Conservation (phyloP, 495 filamentous ascomycete species). For the Podospora pseudocomata region DNA sequence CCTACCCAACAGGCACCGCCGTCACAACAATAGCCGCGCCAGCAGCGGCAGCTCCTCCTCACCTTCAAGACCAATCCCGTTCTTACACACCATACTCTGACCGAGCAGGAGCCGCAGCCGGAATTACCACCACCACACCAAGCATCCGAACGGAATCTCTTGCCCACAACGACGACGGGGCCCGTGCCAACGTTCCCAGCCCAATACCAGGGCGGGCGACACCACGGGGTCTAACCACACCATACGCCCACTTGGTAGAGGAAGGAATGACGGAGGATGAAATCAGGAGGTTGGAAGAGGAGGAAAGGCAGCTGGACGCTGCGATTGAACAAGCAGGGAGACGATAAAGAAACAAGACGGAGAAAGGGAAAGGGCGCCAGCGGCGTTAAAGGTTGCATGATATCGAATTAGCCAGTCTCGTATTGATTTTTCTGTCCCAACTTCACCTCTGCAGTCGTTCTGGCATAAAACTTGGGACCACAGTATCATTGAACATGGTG, state of each 20-base stretch:
- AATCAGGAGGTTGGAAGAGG: constrained; percentile 46
- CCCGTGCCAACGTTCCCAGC: constrained; percentile 17
- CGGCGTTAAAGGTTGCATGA: background rate
- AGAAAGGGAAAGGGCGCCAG: background rate
- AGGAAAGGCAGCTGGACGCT: constrained; percentile 46
- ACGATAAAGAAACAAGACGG: constrained; percentile 2
- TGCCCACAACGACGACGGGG: constrained; percentile 9
- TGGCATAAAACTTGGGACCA: background rate
- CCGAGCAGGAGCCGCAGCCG: constrained; percentile 15
- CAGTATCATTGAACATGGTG: background rate
- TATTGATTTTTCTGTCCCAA: background rate
- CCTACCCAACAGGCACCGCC: background rate
- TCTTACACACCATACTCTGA: constrained; percentile 41
- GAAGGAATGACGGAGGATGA: constrained; percentile 51
- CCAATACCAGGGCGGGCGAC: constrained; percentile 25
- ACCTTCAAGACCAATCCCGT: constrained; percentile 15
- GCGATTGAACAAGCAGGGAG: constrained; percentile 44
- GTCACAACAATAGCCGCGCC: constrained; percentile 7
- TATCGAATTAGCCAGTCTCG: background rate
- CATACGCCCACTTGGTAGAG: constrained; percentile 47
- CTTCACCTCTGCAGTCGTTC: background rate
- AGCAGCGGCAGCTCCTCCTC: constrained; percentile 1
- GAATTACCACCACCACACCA: constrained; percentile 8
- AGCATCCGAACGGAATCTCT: constrained; percentile 17
- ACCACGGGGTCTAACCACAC: constrained; percentile 26